phyloP scores from a whole-genome alignment of 2,329 filamentous ascomycete genomes.

The Aspergillus alliaceus region DNA sequence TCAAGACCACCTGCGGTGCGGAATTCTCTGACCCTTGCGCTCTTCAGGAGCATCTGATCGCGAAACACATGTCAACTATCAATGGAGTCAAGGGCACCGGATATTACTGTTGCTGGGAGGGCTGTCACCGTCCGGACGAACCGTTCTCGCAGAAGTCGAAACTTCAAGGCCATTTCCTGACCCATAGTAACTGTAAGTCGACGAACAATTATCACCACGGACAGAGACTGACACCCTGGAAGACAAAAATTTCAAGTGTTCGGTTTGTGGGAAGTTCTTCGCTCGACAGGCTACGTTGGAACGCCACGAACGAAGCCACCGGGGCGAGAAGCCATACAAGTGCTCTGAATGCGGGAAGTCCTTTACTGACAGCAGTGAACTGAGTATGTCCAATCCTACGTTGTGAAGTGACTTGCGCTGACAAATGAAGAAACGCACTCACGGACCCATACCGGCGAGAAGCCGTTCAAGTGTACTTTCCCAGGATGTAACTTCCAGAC shows the following conservation, averaged over 20 bases:
- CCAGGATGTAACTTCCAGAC: constrained; percentile 46
- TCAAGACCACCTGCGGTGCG: constrained; percentile 34
- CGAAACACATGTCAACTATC: constrained; percentile 38
- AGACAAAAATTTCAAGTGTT: constrained; percentile 46
- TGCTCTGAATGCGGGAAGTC: constrained; percentile 43
- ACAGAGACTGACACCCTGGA: constrained; percentile 5
- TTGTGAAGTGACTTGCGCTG: constrained; percentile 10
- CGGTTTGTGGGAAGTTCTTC: constrained; percentile 43
- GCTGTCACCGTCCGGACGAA: constrained; percentile 43
- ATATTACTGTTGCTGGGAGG: constrained; percentile 47
- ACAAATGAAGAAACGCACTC: constrained; percentile 43
- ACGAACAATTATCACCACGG: not conserved
- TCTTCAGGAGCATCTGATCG: constrained; percentile 42
- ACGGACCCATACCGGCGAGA: constrained; percentile 44
- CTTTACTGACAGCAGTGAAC: constrained; percentile 46
- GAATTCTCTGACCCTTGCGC: constrained; percentile 35
- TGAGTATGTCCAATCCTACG: constrained; percentile 32
- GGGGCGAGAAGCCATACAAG: constrained; percentile 45
- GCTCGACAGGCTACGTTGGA: constrained; percentile 45
- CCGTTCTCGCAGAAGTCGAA: constrained; percentile 49
- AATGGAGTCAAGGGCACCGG: constrained; percentile 41
- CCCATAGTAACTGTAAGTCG: constrained; percentile 45
- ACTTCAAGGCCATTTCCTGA: constrained; percentile 45
- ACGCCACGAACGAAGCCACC: constrained; percentile 45
- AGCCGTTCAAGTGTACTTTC: constrained; percentile 44